Percentiles rank a stretch among this genome's conserved stretches.
These are phyloP conservation scores for Leccinum olivaceoglutinosum DNA, from an alignment of 1,284 basidiomycete genomes.

Conservation along the genomic window DNA sequence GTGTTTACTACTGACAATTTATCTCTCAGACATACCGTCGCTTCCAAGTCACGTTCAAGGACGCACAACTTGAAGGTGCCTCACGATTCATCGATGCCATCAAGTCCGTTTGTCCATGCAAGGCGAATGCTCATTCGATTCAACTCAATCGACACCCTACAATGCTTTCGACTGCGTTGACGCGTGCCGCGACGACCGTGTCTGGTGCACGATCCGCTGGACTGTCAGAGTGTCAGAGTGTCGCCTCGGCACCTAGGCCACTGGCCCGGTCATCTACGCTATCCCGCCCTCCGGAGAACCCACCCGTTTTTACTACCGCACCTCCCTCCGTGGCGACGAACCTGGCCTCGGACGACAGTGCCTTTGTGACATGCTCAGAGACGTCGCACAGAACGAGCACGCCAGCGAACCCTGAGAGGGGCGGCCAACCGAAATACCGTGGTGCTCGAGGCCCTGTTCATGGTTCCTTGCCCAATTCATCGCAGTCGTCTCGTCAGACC, in stretches of 20 bases:
- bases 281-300: conserved; percentile 1
- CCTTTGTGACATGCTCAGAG: conserved; percentile 29
- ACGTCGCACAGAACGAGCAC: conserved; percentile 11
- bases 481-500: conserved; percentile 25
- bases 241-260: conserved; percentile 1
- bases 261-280: background rate
- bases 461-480: conserved; percentile 30
- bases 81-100: conserved; percentile 57
- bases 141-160: conserved; percentile 19
- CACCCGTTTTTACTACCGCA: background rate
- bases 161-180: conserved; percentile 14
- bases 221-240: conserved; percentile 8
- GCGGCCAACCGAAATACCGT: background rate
- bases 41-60: conserved; percentile 66
- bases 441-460: conserved; percentile 5
- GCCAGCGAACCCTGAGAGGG: conserved; percentile 3
- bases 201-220: background rate
- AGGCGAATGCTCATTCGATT: conserved; percentile 36
- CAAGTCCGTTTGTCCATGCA: conserved; percentile 67
- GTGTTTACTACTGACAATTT: conserved; percentile 6
- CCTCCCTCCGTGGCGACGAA: conserved; percentile 11
- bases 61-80: conserved; percentile 34
- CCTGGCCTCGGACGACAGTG: conserved; percentile 26
- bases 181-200: conserved; percentile 17
- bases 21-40: conserved; percentile 53